phyloP scores from a whole-genome alignment of 768 basidiomycete species.

The Tephrocybe sp. region DNA sequence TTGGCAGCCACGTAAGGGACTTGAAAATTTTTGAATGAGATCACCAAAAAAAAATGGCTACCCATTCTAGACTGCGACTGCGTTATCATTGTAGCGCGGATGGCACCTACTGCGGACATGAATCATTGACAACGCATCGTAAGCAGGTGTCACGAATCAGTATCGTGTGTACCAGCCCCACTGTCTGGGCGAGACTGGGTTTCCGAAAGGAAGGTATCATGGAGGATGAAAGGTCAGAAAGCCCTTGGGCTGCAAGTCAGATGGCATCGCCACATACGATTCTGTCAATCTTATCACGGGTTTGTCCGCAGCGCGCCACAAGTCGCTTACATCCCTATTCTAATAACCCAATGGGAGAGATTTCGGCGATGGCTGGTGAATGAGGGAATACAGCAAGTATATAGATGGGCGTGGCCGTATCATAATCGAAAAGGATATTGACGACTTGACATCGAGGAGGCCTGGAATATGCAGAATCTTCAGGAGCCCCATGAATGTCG shows the following conservation, averaged over 20 bases:
- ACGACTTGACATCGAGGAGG: neutral
- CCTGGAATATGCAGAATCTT: neutral
- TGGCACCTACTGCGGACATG: neutral
- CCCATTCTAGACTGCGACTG: neutral
- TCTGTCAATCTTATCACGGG: too few species aligned
- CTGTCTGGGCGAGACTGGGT: neutral
- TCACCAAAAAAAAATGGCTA: too few species aligned
- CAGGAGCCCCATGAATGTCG: neutral
- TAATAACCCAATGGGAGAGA: too few species aligned
- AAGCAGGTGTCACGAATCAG: too few species aligned
- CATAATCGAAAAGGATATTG: too few species aligned
- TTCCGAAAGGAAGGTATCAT: neutral
- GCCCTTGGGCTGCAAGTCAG: neutral
- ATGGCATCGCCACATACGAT: neutral
- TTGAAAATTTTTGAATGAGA: too few species aligned
- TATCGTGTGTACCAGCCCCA: neutral
- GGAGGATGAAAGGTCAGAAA: neutral
- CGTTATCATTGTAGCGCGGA: neutral
- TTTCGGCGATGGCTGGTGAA: too few species aligned
- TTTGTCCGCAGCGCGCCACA: too few species aligned
- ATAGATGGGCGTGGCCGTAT: too few species aligned
- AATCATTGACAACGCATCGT: neutral
- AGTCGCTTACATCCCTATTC: too few species aligned
- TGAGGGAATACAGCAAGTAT: too few species aligned
- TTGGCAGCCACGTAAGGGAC: too few species aligned